phyloP scores from a whole-genome alignment of 2,329 filamentous ascomycete species.

The Aspergillus uvarum region DNA sequence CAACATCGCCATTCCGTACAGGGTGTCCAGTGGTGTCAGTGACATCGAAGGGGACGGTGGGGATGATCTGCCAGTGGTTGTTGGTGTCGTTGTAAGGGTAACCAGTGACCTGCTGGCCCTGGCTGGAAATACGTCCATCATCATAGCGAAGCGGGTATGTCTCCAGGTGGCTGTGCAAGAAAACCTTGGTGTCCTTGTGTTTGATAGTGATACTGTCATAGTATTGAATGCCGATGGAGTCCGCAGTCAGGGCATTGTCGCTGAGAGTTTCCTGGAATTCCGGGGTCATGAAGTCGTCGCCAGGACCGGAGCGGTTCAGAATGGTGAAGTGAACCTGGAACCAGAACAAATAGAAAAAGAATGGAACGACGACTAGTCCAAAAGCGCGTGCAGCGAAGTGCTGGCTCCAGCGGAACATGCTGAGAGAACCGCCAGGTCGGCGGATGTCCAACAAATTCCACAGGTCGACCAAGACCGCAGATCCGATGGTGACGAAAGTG shows the following conservation, averaged over 20 bases:
- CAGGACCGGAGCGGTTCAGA: constrained; percentile 81
- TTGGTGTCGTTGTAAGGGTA: constrained; percentile 99
- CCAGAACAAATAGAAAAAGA: constrained; percentile 99
- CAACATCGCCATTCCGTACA: constrained; percentile 79
- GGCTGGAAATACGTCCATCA: constrained; percentile 93
- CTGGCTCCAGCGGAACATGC: constrained; percentile 75
- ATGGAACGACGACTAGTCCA: constrained; percentile 84
- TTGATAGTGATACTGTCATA: constrained; percentile 82
- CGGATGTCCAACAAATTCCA: constrained; percentile 94
- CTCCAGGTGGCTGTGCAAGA: constrained; percentile 89
- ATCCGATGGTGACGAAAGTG: constrained; percentile 94
- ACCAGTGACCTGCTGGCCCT: constrained; percentile 96
- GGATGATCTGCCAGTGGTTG: constrained; percentile 95
- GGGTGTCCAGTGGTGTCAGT: constrained; percentile 59
- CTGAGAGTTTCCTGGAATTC: constrained; percentile 96
- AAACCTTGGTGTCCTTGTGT: constrained; percentile 97
- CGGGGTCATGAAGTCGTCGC: constrained; percentile 98
- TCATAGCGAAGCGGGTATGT: constrained; percentile 92
- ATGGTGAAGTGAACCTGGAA: constrained; percentile 99
- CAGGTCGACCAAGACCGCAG: constrained; percentile 87
- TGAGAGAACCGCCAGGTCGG: constrained; percentile 76
- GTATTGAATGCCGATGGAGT: constrained; percentile 83
- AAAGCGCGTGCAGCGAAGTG: constrained; percentile 87
- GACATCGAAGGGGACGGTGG: constrained; percentile 55
- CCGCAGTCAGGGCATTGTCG: constrained; percentile 89